Evolutionary conservation across 208 protist genomes (phyloP), one percentile per base, ranked within the genome.

Genomic region (Blechomonas ayalai): DNA sequence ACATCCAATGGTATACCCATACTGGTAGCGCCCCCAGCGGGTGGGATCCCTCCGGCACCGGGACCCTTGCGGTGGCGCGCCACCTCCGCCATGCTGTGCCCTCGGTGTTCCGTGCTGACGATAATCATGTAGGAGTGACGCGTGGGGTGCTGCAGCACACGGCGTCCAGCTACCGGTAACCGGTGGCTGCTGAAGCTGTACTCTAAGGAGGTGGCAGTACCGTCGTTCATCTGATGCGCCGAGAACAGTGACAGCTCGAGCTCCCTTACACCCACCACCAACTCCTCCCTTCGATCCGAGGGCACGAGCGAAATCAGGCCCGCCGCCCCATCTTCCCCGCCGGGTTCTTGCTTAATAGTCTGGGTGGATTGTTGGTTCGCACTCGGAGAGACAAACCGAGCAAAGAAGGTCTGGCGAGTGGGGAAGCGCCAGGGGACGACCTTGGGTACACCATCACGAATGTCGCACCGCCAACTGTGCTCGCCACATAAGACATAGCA

Each of bases 361-460:
- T 20, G 27, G 1, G 44, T 13, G 28, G 5, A 3, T 3, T 40
- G 16, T 4, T 40, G 28, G 32, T 46, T 45, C 38, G 41, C 36
- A 4, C 48, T 52, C 28, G 78, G 76, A 18, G 64, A 52, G 24
- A 69, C 67, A 40, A 85, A 87, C 1, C 66, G 34, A 5, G 82
- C 73, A 26, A 87, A 91, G 34, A 67, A 59, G 27, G 20, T 59
- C 36, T 76, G 82, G 23, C 53, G 66, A 0, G 29, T 37, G 1
- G 82, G 70, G 40, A 87, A 91, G 31, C 72, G 74, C 73, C 71
- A 87, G 20, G 82, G 82, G 13, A 80, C 65, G 31, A 81, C 57
- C 58, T 82, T 87, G 13, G 70, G 44, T 8, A 64, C 46, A 0
- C 70, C 75, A 23, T 78, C 69, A 10, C 60, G 59, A 29, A 82